Evolutionary conservation across 805 yeast genomes (phyloP), one percentile per base, ranked within the genome.

Genomic region (Cyberlindnera bimundalis): DNA sequence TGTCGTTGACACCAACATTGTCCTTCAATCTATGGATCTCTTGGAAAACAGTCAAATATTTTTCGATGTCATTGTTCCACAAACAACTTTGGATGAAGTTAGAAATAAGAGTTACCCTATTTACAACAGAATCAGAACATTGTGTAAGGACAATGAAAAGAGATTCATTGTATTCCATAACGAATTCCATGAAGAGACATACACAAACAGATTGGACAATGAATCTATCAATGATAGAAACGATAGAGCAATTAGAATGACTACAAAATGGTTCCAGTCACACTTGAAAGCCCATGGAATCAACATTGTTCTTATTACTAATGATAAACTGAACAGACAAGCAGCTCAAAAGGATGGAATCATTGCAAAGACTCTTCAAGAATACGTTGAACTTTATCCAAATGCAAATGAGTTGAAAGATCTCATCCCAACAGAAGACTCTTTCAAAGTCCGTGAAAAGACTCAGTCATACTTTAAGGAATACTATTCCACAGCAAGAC

Each of bases 81-180:
- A 93, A 60, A 84, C 95, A 6, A 97, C 88, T 3, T 68, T 93
- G 26, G 97, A 95, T 52, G 98, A 93, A 62, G 96, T 91, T 9
- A 78, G 87, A 49, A 88, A 88, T 59, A 73, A 82, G 56, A 86
- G 96, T 37, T 78, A 81, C 56, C 96, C 99, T 4, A 81, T 91
- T 15, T 93, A 90, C 60, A 79, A 85, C 54, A 74, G 99, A 58
- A 64, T 91, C 35, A 74, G 97, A 55, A 76, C 84, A 3, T 66
- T 93, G 15, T 79, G 86, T 23, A 82, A 85, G 52, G 71, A 68
- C 29, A 87, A 81, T 39, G 84, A 76, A 28, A 93, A 93, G 62
- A 71, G 97, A 45, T 87, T 89, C 56, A 77, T 85, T 27, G 93
- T 93, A 3, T 93, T 86, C 64, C 97, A 93, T 65, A 93, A 93